phyloP scores from a whole-genome alignment of 768 basidiomycete genomes.

The Trametes maxima region DNA sequence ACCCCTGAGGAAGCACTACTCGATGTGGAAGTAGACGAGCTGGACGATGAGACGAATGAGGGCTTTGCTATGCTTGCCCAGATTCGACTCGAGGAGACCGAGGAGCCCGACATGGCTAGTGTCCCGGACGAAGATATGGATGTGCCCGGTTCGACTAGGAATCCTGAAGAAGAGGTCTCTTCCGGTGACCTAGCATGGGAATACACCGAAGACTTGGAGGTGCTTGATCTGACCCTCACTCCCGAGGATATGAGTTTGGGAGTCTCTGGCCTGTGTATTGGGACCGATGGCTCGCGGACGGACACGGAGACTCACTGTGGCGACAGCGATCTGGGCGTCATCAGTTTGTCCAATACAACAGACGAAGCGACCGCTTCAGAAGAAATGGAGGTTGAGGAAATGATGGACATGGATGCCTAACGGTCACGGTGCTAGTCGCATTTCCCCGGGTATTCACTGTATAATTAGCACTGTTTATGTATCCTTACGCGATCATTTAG shows the following conservation, averaged over 20 bases:
- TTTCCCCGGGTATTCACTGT: background rate
- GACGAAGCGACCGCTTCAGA: background rate
- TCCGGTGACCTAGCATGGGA: background rate
- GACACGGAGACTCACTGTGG: no score
- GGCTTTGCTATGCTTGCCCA: conserved; percentile 51
- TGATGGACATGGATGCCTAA: conserved; percentile 14
- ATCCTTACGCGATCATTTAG: background rate
- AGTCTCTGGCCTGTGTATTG: no score
- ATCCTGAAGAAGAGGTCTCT: background rate
- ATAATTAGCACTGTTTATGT: background rate
- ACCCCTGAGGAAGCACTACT: conserved; percentile 9
- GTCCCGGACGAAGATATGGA: background rate
- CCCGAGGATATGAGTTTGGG: no score
- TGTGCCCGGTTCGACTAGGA: background rate
- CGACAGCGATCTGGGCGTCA: no score
- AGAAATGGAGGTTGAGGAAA: conserved; percentile 13
- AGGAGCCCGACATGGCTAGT: background rate
- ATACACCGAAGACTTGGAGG: background rate
- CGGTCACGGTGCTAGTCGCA: no score
- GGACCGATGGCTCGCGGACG: no score
- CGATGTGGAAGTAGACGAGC: conserved; percentile 27
- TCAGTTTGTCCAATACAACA: no score
- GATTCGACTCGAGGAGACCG: conserved; percentile 12
- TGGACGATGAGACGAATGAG: conserved; percentile 50
- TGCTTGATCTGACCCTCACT: no score